Base-by-base conservation (phyloP, 352 stramenopile genomes). In the Phytophthora niederhauseri region DNA sequence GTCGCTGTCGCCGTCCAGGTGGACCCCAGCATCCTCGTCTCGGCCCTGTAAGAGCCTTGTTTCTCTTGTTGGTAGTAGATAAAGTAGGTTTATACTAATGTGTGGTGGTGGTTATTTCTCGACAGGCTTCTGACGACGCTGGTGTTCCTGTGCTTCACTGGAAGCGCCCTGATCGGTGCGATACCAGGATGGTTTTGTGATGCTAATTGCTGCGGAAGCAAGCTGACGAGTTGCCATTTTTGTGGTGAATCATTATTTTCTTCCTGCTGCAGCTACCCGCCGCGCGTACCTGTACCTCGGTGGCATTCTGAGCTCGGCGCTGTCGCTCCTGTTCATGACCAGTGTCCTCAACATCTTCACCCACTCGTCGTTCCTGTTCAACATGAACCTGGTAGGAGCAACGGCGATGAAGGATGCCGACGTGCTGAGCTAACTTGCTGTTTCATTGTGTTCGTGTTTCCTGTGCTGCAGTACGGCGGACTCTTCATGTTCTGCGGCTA, bases 401-500 rank as follows among this genome's bases (percentile, higher is more conserved):
- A n/a, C 26, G 8, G 11, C 19, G 34, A 11, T 58, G 22, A 59
- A 61, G 3, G 15, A 20, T 30, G 17, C 4, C 52, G 5, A 17
- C 19, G 20, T 49, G 22, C 31, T 57, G 28, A 20, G 49, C 12
- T 46, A 31, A 28, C 50, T 61, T 9, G 12, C 34, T 73, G 12
- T 28, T 61, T 49, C n/a, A 12, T 24, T 70, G 17, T 51, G 43
- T 28, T 22, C 41, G 17, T 49, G 14, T 19, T 19, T 49, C 41
- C n/a, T 49, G 15, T 49, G 41, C 6, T 66, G 0, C 22, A 93
- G 77, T 97, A 96, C 74, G 76, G 67, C 24, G 89, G 91, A n/a
- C 85, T 97, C 28, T 81, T 91, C 57, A 61, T 96, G 51, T 97
- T 97, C 62, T 95, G 86, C 72, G 89, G 84, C 49, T 97, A 96